Evolutionary conservation across 768 basidiomycete genomes (phyloP), one percentile per base, ranked within the genome.

Genomic region (Gautieria morchelliformis): DNA sequence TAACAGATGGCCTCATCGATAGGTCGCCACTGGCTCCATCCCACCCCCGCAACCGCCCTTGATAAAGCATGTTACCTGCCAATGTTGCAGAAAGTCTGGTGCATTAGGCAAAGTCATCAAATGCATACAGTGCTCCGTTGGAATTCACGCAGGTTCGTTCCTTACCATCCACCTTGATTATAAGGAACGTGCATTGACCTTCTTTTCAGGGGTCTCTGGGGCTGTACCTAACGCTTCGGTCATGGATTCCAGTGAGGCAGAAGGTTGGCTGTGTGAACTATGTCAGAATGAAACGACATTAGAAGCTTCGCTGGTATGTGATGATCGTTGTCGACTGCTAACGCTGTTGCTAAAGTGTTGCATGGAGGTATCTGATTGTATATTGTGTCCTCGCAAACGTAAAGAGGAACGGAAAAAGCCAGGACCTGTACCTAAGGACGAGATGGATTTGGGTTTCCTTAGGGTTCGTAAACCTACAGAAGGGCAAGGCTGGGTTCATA

Each of bases 401-500:
- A 70, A 74, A 44, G 79, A 82, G 59, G 74, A 24, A 17, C 78
- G 73, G 65, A 78, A 74, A 66, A 74, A 72, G 59, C 66, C 69
- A 5, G 69, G 73, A 52, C 78, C 81, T 41, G 72, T 80, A 5
- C 63, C 80, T 5, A 60, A 64, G 12, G 42, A 62, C 35, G 59
- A 50, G 37, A 37, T 45, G 19, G 61, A 60, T 50, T 10, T 50
- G 8, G 59, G 39, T 32, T 94, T 78, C 66, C 72, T 93, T 58
- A 78, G 90, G 56, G 82, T 83, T 42, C 83, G 82, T 66, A 95
- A 94, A 66, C 90, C 90, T 7, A 95, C 93, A 0, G 93, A 96
- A 72, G 90, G 91, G 10, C 87, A 91, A 68, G 85, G 87, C 56
- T 96, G 93, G 93, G 84, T 84, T 0, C 95, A 98, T 67, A 76